Evolutionary conservation across 1,139 yeast genomes (phyloP).

Genomic region (Debaryomyces sp.): DNA sequence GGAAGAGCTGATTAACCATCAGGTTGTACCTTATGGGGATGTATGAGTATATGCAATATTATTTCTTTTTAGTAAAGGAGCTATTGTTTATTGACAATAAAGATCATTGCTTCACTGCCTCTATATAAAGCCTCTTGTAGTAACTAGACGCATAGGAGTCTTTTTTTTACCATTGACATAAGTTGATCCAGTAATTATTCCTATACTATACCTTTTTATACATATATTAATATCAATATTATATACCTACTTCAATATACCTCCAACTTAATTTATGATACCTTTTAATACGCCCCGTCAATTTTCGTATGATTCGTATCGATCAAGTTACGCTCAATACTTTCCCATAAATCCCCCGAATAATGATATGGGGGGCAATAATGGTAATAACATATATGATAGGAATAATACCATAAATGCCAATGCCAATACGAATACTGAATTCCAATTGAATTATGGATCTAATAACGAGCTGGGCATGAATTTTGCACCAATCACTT

Average conservation of each 20-base stretch:
- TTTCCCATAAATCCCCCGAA: neutral
- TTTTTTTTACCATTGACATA: neutral
- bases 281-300: conserved; percentile 5
- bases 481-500: conserved; percentile 3
- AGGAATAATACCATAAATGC: neutral
- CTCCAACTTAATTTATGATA: neutral
- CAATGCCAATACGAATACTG: neutral
- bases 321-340: neutral
- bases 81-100: conserved; percentile 4
- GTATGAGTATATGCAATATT: conserved; percentile 1
- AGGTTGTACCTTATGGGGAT: neutral
- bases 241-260: neutral
- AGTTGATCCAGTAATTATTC: neutral
- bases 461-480: neutral
- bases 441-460: neutral
- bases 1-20: neutral
- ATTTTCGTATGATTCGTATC: conserved; percentile 3
- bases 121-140: conserved; percentile 1
- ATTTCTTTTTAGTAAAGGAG: conserved; percentile 2
- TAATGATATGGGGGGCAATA: neutral
- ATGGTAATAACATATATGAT: neutral
- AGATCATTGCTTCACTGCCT: conserved; percentile 7
- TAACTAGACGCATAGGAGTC: neutral
- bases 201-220: neutral
- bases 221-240: neutral